Base-by-base conservation (phyloP, 1,284 basidiomycete species). In the Schizopora paradoxa region DNA sequence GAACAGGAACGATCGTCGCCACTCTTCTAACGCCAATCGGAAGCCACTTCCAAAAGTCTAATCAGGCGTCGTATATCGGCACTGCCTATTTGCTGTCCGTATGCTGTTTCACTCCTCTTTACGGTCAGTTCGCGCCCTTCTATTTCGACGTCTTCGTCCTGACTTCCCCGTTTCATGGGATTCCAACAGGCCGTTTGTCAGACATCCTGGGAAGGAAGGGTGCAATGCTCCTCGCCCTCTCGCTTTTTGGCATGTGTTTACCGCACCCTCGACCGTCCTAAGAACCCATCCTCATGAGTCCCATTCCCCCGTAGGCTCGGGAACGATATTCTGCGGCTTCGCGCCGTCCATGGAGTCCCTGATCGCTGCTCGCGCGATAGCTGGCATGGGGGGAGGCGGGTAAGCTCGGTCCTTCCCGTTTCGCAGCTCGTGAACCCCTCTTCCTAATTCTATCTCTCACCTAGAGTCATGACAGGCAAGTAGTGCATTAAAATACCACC, bases 331-430 rank as follows among this genome's bases (percentile, higher is more conserved):
- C 5, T 95, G 91, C 58, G 91, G 86, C 4, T 58, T 91, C 33
- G 90, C 89, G 19, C 79, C 83, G 13, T 86, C 81, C 6, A 94
- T 94, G 91, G 73, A 81, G 54, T 64, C 74, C n/a, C 72, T 94
- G 46, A 90, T 94, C 51, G 72, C 73, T 46, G 86, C 87, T 39
- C 78, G 91, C 14, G 83, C 86, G 7, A 63, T 93, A 34, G 91
- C 91, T 29, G 91, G 91, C 38, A 90, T 93, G 79, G 91, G 91
- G 46, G 90, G 91, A 49, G 89, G 91, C 62, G 90, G 89, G 76
- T 86, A 58, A 69, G 76, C 62, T n/a, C n/a, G n/a, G 49, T 55
- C 23, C 63, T 43, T 27, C 43, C 36, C 39, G 34, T 50, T 49
- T 46, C 39, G n/a, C 51, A 41, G 14, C 45, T 44, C 29, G 28